A percentile compares a stretch with the other conserved stretches of the same genome.
Conservation (phyloP, 176 grass and related monocot species). For the Oryza australiensis region DNA sequence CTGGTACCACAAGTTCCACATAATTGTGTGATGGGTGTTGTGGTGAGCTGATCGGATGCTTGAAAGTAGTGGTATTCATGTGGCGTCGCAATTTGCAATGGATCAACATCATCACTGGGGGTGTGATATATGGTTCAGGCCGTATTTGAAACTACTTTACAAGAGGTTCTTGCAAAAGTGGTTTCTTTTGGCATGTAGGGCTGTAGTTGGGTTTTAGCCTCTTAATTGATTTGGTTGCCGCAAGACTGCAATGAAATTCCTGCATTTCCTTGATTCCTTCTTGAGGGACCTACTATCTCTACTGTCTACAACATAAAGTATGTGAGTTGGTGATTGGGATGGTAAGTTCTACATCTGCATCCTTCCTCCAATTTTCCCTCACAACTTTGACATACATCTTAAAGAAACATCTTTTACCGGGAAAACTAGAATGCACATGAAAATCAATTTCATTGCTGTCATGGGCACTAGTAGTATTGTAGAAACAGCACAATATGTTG, state of each 20-base stretch:
- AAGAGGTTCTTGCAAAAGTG: neutral
- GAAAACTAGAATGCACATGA: neutral
- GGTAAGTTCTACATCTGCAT: neutral
- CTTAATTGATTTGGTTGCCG: slow-evolving; percentile 12
- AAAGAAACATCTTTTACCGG: neutral
- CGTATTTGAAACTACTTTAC: neutral
- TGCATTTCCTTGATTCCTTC: neutral
- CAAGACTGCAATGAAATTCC: neutral
- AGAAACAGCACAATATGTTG: neutral
- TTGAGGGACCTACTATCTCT: neutral
- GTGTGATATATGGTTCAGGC: slow-evolving; percentile 26
- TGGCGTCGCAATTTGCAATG: neutral
- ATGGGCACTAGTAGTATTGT: neutral
- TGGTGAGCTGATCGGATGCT: slow-evolving; percentile 5
- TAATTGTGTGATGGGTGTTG: slow-evolving; percentile 29
- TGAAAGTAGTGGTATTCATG: slow-evolving; percentile 8
- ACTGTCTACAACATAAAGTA: neutral
- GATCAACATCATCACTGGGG: neutral
- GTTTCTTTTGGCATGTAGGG: slow-evolving; percentile 24
- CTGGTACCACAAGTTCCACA: slow-evolving; percentile 14
- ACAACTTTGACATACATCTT: neutral
- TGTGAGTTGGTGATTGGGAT: neutral
- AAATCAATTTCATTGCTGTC: neutral
- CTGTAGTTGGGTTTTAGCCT: slow-evolving; percentile 5
- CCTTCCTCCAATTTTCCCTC: neutral